A percentile compares a stretch with the other conserved stretches of the same genome.
phyloP scores from a whole-genome alignment of 306 rosid genomes.

The Elaeagnus macrophylla region DNA sequence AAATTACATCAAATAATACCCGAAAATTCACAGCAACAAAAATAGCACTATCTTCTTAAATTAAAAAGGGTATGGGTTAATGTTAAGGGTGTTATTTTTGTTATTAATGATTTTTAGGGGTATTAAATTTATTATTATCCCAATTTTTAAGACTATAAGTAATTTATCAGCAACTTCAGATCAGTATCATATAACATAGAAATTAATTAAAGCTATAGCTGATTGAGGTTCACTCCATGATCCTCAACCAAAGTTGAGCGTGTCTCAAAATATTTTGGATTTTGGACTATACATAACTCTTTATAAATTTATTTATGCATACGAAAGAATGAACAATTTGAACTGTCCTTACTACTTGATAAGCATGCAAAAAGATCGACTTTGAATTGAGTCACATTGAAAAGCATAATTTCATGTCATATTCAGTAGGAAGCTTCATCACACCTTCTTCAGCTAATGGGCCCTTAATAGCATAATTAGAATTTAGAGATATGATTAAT shows the following conservation, averaged over 20 bases:
- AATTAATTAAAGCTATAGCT: not conserved
- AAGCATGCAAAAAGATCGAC: slow-evolving; percentile 24
- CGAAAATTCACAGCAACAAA: no score
- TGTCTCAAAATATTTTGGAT: not conserved
- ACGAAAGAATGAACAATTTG: not conserved
- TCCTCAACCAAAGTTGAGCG: slow-evolving; percentile 7
- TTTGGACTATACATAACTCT: slow-evolving; percentile 3
- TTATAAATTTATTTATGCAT: not conserved
- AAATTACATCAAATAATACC: no score
- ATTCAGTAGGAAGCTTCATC: slow-evolving; percentile 22
- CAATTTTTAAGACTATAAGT: no score
- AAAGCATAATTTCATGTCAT: slow-evolving; percentile 10
- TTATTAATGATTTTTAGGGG: no score
- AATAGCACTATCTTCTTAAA: no score
- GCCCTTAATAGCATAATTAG: not conserved
- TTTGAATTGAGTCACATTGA: slow-evolving; percentile 4
- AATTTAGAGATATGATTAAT: slow-evolving; percentile 6
- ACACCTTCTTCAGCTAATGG: slow-evolving; percentile 19
- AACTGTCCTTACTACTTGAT: not conserved
- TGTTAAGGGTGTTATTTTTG: no score
- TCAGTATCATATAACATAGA: not conserved
- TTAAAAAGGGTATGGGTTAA: no score
- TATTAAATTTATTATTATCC: no score
- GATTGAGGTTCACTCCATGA: not conserved
- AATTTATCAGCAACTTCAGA: not conserved